A percentile compares a stretch with the other conserved stretches of the same genome.
These are phyloP conservation scores for Apophysomyces sp. DNA, from an alignment of 371 early-diverging fungal species.

Conservation along the genomic window DNA sequence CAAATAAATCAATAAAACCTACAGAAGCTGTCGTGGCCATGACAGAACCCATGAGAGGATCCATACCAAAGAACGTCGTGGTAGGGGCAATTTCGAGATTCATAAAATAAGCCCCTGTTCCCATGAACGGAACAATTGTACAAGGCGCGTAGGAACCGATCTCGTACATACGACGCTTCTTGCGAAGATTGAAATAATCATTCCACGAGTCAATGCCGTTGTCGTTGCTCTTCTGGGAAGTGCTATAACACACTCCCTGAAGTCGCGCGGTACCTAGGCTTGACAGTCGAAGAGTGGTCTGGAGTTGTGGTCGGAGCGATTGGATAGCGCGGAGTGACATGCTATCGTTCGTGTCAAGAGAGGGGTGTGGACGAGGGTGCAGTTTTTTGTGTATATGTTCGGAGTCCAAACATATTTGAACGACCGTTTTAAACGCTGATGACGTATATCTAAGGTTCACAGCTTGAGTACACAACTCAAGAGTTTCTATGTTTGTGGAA, in stretches of 20 bases:
- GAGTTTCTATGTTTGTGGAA: too few relatives aligned
- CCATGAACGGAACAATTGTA: constrained; percentile 57
- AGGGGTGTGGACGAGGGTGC: too few relatives aligned
- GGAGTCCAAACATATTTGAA: too few relatives aligned
- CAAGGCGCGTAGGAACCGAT: constrained; percentile 64
- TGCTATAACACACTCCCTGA: background rate
- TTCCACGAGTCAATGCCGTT: constrained; percentile 58
- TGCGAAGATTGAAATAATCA: constrained; percentile 78
- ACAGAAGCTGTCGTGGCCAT: constrained; percentile 59
- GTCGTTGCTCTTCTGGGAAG: background rate
- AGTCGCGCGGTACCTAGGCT: background rate
- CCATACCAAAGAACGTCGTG: constrained; percentile 74
- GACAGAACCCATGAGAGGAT: constrained; percentile 70
- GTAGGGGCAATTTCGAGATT: constrained; percentile 79
- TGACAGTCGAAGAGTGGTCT: background rate
- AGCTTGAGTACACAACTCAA: too few relatives aligned
- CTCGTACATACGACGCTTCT: constrained; percentile 70
- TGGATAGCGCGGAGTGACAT: background rate
- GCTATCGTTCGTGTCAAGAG: background rate
- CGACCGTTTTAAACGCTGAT: too few relatives aligned
- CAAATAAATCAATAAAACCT: constrained; percentile 11
- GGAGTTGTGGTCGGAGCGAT: background rate
- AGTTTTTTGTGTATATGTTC: too few relatives aligned
- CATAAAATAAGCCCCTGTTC: constrained; percentile 69
- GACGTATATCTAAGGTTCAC: too few relatives aligned